Percentiles rank a stretch among this genome's conserved stretches.
phyloP scores from a whole-genome alignment of 1,284 basidiomycete species.

The Cystobasidium pallidum region DNA sequence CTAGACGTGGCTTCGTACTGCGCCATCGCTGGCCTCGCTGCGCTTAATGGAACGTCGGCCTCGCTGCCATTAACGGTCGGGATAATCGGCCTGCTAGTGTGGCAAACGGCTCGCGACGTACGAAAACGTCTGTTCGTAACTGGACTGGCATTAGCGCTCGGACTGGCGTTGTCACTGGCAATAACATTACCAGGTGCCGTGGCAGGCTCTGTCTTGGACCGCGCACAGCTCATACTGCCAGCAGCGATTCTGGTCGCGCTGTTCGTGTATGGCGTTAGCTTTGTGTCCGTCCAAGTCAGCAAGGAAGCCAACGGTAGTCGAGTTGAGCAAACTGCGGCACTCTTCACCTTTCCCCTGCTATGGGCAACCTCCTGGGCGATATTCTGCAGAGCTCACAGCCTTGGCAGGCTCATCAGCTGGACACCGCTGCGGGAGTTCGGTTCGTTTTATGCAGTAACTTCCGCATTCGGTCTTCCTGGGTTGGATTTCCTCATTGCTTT shows the following conservation, averaged over 20 bases:
- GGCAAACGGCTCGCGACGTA: constrained; percentile 5
- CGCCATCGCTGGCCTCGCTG: background rate
- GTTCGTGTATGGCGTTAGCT: constrained; percentile 13
- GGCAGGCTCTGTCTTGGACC: constrained; percentile 1
- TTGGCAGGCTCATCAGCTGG: constrained; percentile 28
- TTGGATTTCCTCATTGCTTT: constrained; percentile 23
- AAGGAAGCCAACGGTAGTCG: background rate
- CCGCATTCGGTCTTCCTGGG: constrained; percentile 5
- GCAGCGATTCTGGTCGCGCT: background rate
- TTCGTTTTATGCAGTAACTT: background rate
- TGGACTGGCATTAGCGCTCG: background rate
- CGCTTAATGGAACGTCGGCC: constrained; percentile 18
- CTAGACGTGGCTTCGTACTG: background rate
- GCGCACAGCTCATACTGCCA: constrained; percentile 11
- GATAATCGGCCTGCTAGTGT: background rate
- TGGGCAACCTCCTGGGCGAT: constrained; percentile 27
- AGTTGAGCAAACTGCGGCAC: background rate
- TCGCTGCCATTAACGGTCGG: constrained; percentile 1
- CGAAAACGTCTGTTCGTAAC: background rate
- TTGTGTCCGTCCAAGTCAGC: background rate
- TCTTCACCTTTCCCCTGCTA: constrained; percentile 22
- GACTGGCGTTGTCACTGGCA: background rate
- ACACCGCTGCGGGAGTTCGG: constrained; percentile 1
- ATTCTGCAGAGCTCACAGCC: constrained; percentile 23
- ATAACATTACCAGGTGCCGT: constrained; percentile 3